These are phyloP conservation scores for Helianthus tuberosus DNA, from an alignment of 129 eudicot genomes.

Conservation along the genomic window DNA sequence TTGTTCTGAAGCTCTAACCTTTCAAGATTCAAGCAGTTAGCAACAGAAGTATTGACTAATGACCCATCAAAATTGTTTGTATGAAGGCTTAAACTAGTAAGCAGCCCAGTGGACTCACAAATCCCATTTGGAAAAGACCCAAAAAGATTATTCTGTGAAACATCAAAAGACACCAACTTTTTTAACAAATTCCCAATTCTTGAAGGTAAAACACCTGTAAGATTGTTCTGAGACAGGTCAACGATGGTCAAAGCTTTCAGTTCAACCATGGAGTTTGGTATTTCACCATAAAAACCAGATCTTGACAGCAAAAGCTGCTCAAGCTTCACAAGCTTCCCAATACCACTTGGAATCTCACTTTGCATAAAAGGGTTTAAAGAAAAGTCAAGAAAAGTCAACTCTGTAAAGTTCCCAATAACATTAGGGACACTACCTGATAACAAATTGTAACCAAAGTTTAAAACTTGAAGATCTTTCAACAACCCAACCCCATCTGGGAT, in stretches of 20 bases:
- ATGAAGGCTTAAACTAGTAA: conserved; percentile 59
- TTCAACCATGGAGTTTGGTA: conserved; percentile 57
- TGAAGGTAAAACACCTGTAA: conserved; percentile 67
- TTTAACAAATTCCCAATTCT: conserved; percentile 40
- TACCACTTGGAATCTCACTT: conserved; percentile 66
- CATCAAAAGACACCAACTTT: conserved; percentile 78
- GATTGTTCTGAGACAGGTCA: conserved; percentile 86
- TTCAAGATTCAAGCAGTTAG: conserved; percentile 68
- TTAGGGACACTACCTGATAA: conserved; percentile 69
- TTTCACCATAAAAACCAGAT: conserved; percentile 82
- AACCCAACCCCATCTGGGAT: conserved; percentile 83
- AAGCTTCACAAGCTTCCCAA: conserved; percentile 65
- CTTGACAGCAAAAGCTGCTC: conserved; percentile 69
- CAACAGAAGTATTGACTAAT: conserved; percentile 43
- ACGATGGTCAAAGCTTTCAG: conserved; percentile 47
- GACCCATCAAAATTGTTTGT: conserved; percentile 74
- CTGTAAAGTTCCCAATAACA: conserved; percentile 71
- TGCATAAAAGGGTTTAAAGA: conserved; percentile 78
- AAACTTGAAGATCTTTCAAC: conserved; percentile 56
- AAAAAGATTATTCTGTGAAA: conserved; percentile 74
- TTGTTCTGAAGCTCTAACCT: conserved; percentile 86
- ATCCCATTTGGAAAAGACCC: conserved; percentile 76
- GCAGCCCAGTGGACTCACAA: conserved; percentile 60
- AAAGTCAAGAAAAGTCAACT: conserved; percentile 73
- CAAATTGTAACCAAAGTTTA: conserved; percentile 75